Conservation (phyloP, 2,329 filamentous ascomycete genomes). For the Hirsutella rhossiliensis region DNA sequence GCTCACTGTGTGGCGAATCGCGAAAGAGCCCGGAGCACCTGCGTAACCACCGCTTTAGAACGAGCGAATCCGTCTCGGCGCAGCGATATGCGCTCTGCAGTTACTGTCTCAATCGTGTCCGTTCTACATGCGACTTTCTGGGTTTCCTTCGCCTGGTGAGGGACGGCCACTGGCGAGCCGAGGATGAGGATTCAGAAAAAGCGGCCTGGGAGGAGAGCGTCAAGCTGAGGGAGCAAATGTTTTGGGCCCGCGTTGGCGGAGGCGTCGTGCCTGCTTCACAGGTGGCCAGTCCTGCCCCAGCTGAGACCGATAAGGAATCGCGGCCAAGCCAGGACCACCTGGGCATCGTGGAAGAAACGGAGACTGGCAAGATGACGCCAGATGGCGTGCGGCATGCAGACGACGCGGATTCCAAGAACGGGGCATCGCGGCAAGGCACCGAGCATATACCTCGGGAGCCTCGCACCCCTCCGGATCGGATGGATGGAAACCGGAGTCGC, state of each 20-base stretch:
- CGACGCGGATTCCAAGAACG: background rate
- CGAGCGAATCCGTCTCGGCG: constrained; percentile 74
- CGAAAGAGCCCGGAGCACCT: constrained; percentile 59
- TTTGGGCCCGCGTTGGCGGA: constrained; percentile 87
- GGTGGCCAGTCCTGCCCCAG: constrained; percentile 5
- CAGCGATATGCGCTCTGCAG: constrained; percentile 83
- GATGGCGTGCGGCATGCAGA: background rate
- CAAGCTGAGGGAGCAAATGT: constrained; percentile 83
- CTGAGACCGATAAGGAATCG: background rate
- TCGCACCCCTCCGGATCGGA: too few species aligned
- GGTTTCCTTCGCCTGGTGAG: constrained; percentile 85
- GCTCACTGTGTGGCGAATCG: constrained; percentile 79
- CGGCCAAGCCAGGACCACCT: background rate
- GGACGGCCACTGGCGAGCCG: constrained; percentile 81
- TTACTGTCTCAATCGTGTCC: constrained; percentile 73
- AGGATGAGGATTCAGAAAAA: constrained; percentile 73
- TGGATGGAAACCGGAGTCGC: too few species aligned
- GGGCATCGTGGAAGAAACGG: background rate
- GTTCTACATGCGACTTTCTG: constrained; percentile 84
- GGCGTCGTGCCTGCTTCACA: constrained; percentile 63
- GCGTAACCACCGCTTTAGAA: constrained; percentile 78
- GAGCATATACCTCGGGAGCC: too few species aligned
- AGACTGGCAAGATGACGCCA: background rate
- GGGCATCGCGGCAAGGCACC: background rate
- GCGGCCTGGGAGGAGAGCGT: constrained; percentile 93